Evolutionary conservation across 78 protist species (phyloP).

Genomic region (Tieghemostelium lacteum): DNA sequence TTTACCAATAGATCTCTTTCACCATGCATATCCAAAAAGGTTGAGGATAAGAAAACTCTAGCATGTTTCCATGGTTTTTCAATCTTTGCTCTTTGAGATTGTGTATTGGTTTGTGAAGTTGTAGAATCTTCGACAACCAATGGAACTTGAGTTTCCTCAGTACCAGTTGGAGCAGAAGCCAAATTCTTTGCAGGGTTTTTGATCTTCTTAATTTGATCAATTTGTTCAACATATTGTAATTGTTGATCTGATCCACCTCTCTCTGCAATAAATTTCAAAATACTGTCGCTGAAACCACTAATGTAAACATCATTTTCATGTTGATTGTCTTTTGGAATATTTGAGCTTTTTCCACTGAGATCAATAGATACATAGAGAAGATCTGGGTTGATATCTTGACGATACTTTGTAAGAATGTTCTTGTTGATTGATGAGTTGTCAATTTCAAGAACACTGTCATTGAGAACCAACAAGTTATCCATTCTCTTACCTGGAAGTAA

Average conservation of each 20-base stretch:
- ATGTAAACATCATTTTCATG: conserved; percentile 83
- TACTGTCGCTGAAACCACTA: conserved; percentile 88
- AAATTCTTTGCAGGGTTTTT: not conserved
- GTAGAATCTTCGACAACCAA: not conserved
- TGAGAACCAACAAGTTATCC: conserved; percentile 82
- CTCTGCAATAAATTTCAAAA: conserved; percentile 90
- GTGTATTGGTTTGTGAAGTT: not conserved
- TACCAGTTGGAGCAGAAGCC: not conserved
- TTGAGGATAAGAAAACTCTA: conserved; percentile 62
- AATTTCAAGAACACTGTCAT: not conserved
- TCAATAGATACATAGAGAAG: conserved; percentile 85
- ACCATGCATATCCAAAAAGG: conserved; percentile 89
- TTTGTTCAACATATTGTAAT: conserved; percentile 76
- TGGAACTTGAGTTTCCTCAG: not conserved
- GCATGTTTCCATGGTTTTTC: conserved; percentile 65
- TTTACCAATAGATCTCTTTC: conserved; percentile 84
- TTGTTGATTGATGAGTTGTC: not conserved
- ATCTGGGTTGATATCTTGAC: conserved; percentile 82
- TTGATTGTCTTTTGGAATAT: not conserved
- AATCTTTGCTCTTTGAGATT: not conserved
- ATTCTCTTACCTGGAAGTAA: conserved; percentile 15
- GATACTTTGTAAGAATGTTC: conserved; percentile 69
- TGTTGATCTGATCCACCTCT: conserved; percentile 83
- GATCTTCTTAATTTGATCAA: conserved; percentile 58
- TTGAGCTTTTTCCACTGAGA: conserved; percentile 46